These are phyloP conservation scores for Yamadazyma ubonensis DNA, from an alignment of 805 yeast genomes.

Conservation along the genomic window DNA sequence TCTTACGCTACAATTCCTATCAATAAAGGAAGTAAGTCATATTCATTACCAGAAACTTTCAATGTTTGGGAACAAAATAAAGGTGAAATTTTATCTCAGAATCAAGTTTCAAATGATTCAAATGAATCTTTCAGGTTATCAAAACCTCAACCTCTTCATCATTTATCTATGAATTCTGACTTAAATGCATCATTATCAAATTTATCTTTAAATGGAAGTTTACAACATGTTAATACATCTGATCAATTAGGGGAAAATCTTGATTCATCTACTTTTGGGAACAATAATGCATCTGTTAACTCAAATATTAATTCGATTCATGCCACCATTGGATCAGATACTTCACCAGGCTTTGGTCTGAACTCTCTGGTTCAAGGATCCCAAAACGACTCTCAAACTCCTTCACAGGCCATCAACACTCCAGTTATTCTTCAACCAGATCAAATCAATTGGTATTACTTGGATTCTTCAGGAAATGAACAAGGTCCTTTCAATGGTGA, in stretches of 20 bases:
- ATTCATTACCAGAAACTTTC: constrained; percentile 53
- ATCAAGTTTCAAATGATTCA: constrained; percentile 3
- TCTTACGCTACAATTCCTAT: constrained; percentile 26
- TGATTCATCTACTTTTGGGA: not conserved
- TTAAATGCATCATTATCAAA: constrained; percentile 2
- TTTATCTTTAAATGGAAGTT: not conserved
- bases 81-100: constrained; percentile 6
- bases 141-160: constrained; percentile 35
- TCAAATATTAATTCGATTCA: not conserved
- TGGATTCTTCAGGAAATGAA: constrained; percentile 65
- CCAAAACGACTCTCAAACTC: not conserved
- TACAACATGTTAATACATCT: constrained; percentile 1
- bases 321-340: constrained; percentile 4
- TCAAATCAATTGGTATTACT: constrained; percentile 64
- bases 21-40: constrained; percentile 43
- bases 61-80: constrained; percentile 46
- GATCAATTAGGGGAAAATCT: not conserved
- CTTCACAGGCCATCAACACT: not conserved
- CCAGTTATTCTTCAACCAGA: constrained; percentile 2
- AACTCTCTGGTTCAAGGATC: not conserved
- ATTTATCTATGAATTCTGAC: constrained; percentile 24
- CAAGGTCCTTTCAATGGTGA: constrained; percentile 82
- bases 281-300: not conserved
- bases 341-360: constrained; percentile 2
- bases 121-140: constrained; percentile 31